Base-by-base conservation (phyloP, 177 flowering plant species). In the Vitis hybrid region DNA sequence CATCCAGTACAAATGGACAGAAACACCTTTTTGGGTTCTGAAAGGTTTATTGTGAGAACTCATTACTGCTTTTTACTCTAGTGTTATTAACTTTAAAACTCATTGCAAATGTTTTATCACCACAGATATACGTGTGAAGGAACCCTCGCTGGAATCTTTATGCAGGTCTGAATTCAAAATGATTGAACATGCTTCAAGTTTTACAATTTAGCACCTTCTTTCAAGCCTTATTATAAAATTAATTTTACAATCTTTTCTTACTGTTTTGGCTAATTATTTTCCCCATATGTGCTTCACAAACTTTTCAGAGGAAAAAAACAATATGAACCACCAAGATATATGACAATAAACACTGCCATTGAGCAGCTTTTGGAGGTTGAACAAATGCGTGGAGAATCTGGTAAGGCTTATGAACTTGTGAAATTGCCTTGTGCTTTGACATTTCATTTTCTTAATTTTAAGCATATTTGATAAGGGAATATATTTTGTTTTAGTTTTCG, bases 291-390 rank as follows among this genome's bases (percentile, higher is more conserved):
- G 18, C 34, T 20, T 57, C 52, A 26, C 29, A 22, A 59, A 26
- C 49, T 72, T 50, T 71, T 51, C 85, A 88, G 97, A 80, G 97
- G 99, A 67, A 92, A 71, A 71, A 94, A 92, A 76, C 66, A 73
- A 56, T 95, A 93, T 74, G 99, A 95, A 79, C 90, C 97, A 52
- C 97, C 99, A 1, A 88, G 85, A 67, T 95, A 71, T 71, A 95
- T 95, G 99, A 85, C 96, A 26, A 84, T 93, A 31, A 80, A 79
- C 63, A 88, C 87, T 16, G 98, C 97, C 64, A 90, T 95, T 73
- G 97, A 93, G 73, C 99, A 95, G 81, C 94, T 95, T 55, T 75
- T 95, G 80, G 97, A 93, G 79, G 92, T 93, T 62, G 94, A 82
- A 68, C 79, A 86, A 70, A 66, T 13, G 20, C 83, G 71, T 57